Conservation (phyloP, 2,329 filamentous ascomycete genomes). For the Xylariales sp. region DNA sequence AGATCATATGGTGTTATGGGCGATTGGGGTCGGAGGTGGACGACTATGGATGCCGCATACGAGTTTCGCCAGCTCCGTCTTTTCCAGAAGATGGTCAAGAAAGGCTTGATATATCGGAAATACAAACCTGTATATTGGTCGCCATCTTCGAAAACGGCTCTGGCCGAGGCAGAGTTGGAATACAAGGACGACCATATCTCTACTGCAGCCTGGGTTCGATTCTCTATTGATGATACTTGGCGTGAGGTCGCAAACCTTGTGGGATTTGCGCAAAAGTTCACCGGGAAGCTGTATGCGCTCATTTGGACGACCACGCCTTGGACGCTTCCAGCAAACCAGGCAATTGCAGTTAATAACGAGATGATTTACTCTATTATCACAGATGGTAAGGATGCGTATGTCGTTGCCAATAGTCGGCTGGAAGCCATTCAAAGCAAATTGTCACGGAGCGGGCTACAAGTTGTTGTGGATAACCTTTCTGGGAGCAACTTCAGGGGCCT, state of each 20-base stretch:
- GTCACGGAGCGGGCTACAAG: constrained; percentile 46
- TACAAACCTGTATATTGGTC: constrained; percentile 88
- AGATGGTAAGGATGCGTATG: constrained; percentile 51
- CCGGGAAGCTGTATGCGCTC: constrained; percentile 64
- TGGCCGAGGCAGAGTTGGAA: constrained; percentile 81
- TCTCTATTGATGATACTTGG: constrained; percentile 56
- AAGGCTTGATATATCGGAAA: constrained; percentile 69
- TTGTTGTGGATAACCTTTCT: constrained; percentile 39
- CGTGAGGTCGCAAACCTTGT: constrained; percentile 30
- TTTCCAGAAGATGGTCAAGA: constrained; percentile 70
- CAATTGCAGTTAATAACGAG: constrained; percentile 74
- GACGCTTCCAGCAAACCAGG: constrained; percentile 90
- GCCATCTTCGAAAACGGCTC: constrained; percentile 69
- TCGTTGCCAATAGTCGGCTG: constrained; percentile 69
- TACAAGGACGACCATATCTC: constrained; percentile 73
- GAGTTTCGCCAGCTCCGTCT: constrained; percentile 71
- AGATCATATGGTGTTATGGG: constrained; percentile 72
- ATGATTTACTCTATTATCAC: constrained; percentile 69
- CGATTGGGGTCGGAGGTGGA: constrained; percentile 73
- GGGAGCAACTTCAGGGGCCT: constrained; percentile 63
- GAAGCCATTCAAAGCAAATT: constrained; percentile 50
- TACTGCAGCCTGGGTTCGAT: constrained; percentile 72
- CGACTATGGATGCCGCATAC: constrained; percentile 72
- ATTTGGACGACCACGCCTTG: constrained; percentile 99
- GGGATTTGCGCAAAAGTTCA: constrained; percentile 33